phyloP scores from a whole-genome alignment of 2,329 filamentous ascomycete species.

The Curvularia spicifera region DNA sequence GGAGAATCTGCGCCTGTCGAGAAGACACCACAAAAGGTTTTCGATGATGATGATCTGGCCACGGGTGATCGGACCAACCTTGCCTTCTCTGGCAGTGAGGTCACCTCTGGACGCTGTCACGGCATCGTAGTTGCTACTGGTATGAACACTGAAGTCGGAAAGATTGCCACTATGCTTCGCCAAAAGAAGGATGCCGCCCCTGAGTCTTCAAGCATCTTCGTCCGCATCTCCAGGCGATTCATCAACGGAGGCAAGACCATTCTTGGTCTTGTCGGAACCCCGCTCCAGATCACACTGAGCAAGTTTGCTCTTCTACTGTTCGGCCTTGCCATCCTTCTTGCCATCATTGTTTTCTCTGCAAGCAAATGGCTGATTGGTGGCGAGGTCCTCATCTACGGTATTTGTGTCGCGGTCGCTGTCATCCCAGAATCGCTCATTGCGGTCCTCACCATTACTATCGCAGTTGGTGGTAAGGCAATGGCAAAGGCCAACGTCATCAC shows the following conservation, averaged over 20 bases:
- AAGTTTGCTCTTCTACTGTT: conserved; percentile 68
- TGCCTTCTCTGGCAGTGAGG: conserved; percentile 73
- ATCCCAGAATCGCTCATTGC: conserved; percentile 65
- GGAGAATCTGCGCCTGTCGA: conserved; percentile 74
- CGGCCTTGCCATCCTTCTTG: conserved; percentile 70
- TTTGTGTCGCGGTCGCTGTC: conserved; percentile 56
- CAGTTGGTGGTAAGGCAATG: conserved; percentile 52
- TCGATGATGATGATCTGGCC: conserved; percentile 60
- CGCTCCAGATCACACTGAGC: conserved; percentile 82
- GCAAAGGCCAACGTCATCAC: conserved; percentile 51
- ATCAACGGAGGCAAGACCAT: conserved; percentile 55
- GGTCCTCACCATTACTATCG: conserved; percentile 71
- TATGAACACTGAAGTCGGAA: conserved; percentile 77
- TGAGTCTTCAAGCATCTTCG: conserved; percentile 57
- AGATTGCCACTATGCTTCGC: conserved; percentile 73
- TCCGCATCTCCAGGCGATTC: conserved; percentile 38
- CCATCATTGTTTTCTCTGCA: conserved; percentile 71
- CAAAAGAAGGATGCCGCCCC: conserved; percentile 61
- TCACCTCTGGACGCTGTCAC: conserved; percentile 72
- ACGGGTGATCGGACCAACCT: conserved; percentile 72
- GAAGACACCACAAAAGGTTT: conserved; percentile 64
- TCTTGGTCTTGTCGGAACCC: conserved; percentile 76
- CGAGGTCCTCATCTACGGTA: conserved; percentile 57
- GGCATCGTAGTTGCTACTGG: conserved; percentile 74
- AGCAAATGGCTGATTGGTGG: conserved; percentile 56